These are phyloP conservation scores for Lentinus tigrinus DNA, from an alignment of 768 basidiomycete genomes.

Conservation along the genomic window DNA sequence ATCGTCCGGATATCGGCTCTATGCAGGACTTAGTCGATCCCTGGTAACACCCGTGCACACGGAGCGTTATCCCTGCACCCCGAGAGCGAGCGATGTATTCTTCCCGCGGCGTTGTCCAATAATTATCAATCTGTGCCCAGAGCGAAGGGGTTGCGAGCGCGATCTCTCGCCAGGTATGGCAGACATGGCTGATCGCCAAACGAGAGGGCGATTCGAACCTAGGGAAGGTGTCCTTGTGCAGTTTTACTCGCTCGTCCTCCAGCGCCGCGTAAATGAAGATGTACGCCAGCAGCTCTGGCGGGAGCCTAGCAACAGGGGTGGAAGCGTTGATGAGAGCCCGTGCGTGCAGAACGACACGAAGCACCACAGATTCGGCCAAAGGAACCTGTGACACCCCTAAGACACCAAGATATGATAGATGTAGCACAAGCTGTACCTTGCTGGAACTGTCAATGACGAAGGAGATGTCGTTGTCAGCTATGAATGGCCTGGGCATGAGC, in stretches of 20 bases:
- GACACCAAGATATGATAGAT: no score
- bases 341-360: not conserved
- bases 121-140: constrained; percentile 11
- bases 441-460: no score
- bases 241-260: no score
- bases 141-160: constrained; percentile 7
- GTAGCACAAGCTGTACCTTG: no score
- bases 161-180: constrained; percentile 7
- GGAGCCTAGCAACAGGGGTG: not conserved
- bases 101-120: not conserved
- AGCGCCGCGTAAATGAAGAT: not conserved
- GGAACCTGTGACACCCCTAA: not conserved
- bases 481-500: no score
- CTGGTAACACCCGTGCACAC: not conserved
- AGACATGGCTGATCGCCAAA: constrained; percentile 12
- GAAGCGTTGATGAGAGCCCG: not conserved
- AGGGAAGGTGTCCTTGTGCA: no score
- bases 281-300: not conserved
- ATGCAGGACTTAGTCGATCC: no score
- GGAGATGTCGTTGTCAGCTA: no score
- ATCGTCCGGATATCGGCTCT: no score
- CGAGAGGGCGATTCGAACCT: not conserved
- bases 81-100: not conserved
- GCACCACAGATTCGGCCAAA: not conserved
- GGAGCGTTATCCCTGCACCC: not conserved